A percentile compares a stretch with the other conserved stretches of the same genome.
These are phyloP conservation scores for Terfezia boudieri DNA, from an alignment of 495 filamentous ascomycete species.

Conservation along the genomic window DNA sequence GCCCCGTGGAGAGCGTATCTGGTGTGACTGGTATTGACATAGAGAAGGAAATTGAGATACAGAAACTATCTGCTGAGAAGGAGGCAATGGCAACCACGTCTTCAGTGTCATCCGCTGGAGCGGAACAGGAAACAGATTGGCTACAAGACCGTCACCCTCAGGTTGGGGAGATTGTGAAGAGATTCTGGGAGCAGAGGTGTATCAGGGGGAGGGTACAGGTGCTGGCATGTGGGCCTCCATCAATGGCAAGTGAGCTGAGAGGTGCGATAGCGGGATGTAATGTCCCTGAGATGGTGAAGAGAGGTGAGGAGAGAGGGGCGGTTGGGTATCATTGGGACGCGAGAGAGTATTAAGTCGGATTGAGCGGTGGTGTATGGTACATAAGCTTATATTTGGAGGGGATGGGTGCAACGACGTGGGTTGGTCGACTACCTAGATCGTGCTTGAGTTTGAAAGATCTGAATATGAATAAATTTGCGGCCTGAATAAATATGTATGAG, in stretches of 20 bases:
- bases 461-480: no score
- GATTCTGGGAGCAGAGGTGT: background rate
- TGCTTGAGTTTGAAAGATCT: no score
- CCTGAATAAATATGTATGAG: no score
- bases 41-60: constrained; percentile 11
- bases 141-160: constrained; percentile 17
- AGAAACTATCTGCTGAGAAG: background rate
- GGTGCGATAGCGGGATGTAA: background rate
- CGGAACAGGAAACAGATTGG: background rate
- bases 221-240: background rate
- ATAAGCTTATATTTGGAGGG: no score
- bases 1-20: background rate
- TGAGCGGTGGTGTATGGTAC: no score
- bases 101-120: constrained; percentile 1
- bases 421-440: no score
- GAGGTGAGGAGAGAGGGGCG: constrained; percentile 6
- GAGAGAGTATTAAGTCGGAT: background rate
- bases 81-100: constrained; percentile 3
- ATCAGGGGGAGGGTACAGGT: background rate
- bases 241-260: background rate
- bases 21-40: constrained; percentile 1
- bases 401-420: no score
- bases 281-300: constrained; percentile 15
- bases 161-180: constrained; percentile 17
- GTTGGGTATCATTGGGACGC: constrained; percentile 1